These are phyloP conservation scores for Camellia sinensis DNA, from an alignment of 148 eudicot species.

Conservation along the genomic window DNA sequence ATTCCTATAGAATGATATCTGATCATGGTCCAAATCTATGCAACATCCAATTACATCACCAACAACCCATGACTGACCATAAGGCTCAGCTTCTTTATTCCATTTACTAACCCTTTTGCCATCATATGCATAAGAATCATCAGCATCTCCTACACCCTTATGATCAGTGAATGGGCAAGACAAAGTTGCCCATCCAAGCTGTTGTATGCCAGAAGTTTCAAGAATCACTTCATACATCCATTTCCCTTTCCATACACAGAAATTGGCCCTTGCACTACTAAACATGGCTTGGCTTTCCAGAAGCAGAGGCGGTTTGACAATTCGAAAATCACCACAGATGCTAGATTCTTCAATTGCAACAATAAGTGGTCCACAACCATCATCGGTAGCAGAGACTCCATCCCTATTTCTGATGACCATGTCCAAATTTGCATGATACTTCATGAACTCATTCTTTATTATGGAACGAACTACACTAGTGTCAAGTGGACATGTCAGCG, in stretches of 20 bases:
- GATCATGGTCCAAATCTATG: conserved; percentile 74
- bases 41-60: conserved; percentile 98
- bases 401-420: conserved; percentile 30
- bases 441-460: conserved; percentile 42
- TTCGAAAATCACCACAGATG: conserved; percentile 73
- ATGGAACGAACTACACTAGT: conserved; percentile 45
- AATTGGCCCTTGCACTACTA: conserved; percentile 86
- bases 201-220: conserved; percentile 87
- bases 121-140: conserved; percentile 94
- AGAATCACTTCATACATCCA: conserved; percentile 97
- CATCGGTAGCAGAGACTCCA: conserved; percentile 50
- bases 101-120: conserved; percentile 88
- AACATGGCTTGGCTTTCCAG: conserved; percentile 81
- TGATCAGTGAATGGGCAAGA: conserved; percentile 87
- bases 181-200: conserved; percentile 92
- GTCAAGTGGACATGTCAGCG: conserved; percentile 43
- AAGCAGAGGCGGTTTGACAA: conserved; percentile 50
- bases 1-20: conserved; percentile 66
- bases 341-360: conserved; percentile 71
- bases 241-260: conserved; percentile 94
- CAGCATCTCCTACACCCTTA: conserved; percentile 96
- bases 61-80: conserved; percentile 90
- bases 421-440: conserved; percentile 19
- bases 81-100: conserved; percentile 70
- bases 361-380: conserved; percentile 29